Evolutionary conservation across 305 asterid genomes (phyloP).

Genomic region (Striga hermonthica): DNA sequence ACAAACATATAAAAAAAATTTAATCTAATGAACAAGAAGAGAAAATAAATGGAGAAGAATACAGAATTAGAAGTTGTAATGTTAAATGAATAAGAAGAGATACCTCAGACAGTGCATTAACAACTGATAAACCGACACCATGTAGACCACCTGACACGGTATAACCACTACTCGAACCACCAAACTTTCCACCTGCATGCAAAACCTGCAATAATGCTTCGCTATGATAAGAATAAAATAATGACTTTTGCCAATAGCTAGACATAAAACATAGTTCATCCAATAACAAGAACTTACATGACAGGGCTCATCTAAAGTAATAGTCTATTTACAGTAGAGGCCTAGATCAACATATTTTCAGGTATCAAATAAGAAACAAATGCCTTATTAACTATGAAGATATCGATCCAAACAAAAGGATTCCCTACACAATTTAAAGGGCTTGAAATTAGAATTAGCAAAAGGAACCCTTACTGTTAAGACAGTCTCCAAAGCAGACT

Average conservation of each 20-base stretch:
- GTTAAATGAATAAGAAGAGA: conserved; percentile 24
- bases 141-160: conserved; percentile 96
- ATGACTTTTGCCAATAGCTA: too few species aligned
- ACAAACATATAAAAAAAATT: neutral
- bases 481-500: conserved; percentile 88
- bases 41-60: conserved; percentile 24
- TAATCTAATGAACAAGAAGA: neutral
- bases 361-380: neutral
- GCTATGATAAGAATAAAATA: too few species aligned
- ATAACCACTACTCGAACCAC: conserved; percentile 96
- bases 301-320: too few species aligned
- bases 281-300: too few species aligned
- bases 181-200: conserved; percentile 99
- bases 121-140: conserved; percentile 98
- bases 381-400: conserved; percentile 11
- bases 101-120: conserved; percentile 97
- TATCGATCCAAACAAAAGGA: neutral
- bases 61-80: conserved; percentile 8
- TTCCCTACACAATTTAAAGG: neutral
- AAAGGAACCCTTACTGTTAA: conserved; percentile 62
- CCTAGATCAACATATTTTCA: too few species aligned
- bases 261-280: too few species aligned
- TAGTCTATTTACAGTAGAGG: too few species aligned
- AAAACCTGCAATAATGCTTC: conserved; percentile 63
- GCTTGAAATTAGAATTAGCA: conserved; percentile 26